Evolutionary conservation across 805 yeast genomes (phyloP).

Genomic region (Alloascoidea africana): DNA sequence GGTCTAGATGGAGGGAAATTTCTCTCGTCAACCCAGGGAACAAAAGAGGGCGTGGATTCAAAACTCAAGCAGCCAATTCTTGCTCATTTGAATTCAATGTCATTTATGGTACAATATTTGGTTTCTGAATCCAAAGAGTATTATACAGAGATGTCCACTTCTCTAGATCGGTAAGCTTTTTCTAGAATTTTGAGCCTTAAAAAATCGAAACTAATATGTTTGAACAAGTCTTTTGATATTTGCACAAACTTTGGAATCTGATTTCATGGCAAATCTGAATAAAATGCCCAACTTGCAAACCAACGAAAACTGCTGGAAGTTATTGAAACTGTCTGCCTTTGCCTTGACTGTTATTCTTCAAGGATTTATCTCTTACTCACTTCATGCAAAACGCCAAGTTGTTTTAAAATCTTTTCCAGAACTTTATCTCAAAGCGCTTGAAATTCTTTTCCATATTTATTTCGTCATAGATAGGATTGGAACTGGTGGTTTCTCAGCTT

Average conservation of each 20-base stretch:
- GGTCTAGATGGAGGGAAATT: too few relatives aligned
- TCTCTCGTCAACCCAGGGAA: too few relatives aligned
- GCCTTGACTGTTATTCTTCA: conserved; percentile 7
- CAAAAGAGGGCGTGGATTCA: not conserved
- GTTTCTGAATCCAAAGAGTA: too few relatives aligned
- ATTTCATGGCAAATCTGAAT: too few relatives aligned
- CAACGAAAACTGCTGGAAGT: conserved; percentile 4
- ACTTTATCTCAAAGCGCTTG: conserved; percentile 2
- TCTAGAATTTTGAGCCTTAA: too few relatives aligned
- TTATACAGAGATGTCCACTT: too few relatives aligned
- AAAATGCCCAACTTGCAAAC: too few relatives aligned
- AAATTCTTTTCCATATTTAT: conserved; percentile 5
- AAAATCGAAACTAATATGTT: too few relatives aligned
- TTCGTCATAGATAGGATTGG: conserved; percentile 8
- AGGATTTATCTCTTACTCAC: not conserved
- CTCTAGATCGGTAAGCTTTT: too few relatives aligned
- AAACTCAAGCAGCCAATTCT: not conserved
- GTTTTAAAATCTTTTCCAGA: not conserved
- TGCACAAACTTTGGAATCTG: too few relatives aligned
- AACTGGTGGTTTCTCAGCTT: conserved; percentile 17
- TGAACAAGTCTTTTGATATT: too few relatives aligned
- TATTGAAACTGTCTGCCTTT: conserved; percentile 7
- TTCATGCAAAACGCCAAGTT: not conserved
- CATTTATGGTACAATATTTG: not conserved
- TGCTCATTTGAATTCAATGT: not conserved